Conservation (phyloP, 441 rosid species). For the Bocquillonia castaneifolia region DNA sequence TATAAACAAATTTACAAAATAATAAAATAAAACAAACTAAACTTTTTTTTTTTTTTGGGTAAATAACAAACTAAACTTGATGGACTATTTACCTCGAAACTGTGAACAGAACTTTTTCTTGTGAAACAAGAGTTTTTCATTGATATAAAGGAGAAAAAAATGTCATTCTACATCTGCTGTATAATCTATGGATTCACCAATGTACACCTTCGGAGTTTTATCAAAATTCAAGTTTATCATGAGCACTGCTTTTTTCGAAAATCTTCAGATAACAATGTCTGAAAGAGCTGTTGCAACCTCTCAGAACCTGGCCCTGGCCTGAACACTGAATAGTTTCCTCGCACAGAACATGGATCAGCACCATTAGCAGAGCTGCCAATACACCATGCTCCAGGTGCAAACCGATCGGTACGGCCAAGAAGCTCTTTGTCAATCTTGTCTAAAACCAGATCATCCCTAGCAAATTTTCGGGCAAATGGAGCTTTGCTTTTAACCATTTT, state of each 20-base stretch:
- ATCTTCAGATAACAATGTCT: slow-evolving; percentile 53
- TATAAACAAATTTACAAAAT: too few species aligned
- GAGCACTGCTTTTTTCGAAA: slow-evolving; percentile 56
- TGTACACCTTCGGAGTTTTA: slow-evolving; percentile 33
- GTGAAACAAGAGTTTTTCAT: background rate
- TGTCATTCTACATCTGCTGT: slow-evolving; percentile 22
- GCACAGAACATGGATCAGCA: slow-evolving; percentile 59
- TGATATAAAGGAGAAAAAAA: background rate
- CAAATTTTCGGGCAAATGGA: slow-evolving; percentile 83
- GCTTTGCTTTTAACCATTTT: slow-evolving; percentile 78
- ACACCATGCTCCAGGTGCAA: slow-evolving; percentile 91
- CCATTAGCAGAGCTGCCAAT: slow-evolving; percentile 55
- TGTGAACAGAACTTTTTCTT: background rate
- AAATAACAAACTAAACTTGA: background rate
- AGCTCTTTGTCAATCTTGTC: slow-evolving; percentile 86
- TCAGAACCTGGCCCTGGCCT: slow-evolving; percentile 76
- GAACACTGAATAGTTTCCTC: slow-evolving; percentile 57
- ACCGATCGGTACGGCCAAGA: slow-evolving; percentile 55
- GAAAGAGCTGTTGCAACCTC: slow-evolving; percentile 59
- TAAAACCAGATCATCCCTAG: slow-evolving; percentile 61
- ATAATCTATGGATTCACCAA: slow-evolving; percentile 32
- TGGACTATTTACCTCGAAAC: background rate
- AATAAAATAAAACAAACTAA: too few species aligned
- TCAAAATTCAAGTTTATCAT: slow-evolving; percentile 29
- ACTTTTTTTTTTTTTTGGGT: too few species aligned